A percentile compares a stretch with the other conserved stretches of the same genome.
phyloP scores from a whole-genome alignment of 768 basidiomycete species.

The Amanita thiersii region DNA sequence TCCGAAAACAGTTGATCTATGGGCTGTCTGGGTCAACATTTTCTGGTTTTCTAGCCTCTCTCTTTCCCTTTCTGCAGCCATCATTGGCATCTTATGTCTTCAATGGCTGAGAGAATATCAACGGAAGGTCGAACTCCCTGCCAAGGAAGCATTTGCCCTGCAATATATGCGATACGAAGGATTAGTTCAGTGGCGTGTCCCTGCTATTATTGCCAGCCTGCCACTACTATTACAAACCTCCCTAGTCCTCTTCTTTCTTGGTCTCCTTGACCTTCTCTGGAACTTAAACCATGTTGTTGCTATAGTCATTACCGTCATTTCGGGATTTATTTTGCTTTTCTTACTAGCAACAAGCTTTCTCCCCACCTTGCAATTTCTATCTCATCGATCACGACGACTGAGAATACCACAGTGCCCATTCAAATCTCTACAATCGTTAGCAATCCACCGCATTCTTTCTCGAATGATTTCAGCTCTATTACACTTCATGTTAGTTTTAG shows the following conservation, averaged over 20 bases:
- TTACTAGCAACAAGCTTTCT: slow-evolving; percentile 2
- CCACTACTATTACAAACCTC: slow-evolving; percentile 10
- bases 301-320: background rate
- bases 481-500: no score
- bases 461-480: no score
- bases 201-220: slow-evolving; percentile 6
- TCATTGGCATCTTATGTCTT: slow-evolving; percentile 7
- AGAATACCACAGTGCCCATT: slow-evolving; percentile 4
- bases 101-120: slow-evolving; percentile 11
- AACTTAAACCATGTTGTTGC: background rate
- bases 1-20: background rate
- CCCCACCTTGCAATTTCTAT: slow-evolving; percentile 3
- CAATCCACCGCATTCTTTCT: no score
- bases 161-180: slow-evolving; percentile 10
- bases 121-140: slow-evolving; percentile 1
- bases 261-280: slow-evolving; percentile 10
- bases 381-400: background rate
- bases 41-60: slow-evolving; percentile 7
- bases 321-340: background rate
- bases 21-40: slow-evolving; percentile 6
- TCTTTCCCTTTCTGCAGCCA: slow-evolving; percentile 4
- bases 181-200: slow-evolving; percentile 7
- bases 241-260: slow-evolving; percentile 10
- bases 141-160: slow-evolving; percentile 2
- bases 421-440: slow-evolving; percentile 5